Evolutionary conservation across 2,329 filamentous ascomycete species (phyloP).

Genomic region (Neobulgaria alba): DNA sequence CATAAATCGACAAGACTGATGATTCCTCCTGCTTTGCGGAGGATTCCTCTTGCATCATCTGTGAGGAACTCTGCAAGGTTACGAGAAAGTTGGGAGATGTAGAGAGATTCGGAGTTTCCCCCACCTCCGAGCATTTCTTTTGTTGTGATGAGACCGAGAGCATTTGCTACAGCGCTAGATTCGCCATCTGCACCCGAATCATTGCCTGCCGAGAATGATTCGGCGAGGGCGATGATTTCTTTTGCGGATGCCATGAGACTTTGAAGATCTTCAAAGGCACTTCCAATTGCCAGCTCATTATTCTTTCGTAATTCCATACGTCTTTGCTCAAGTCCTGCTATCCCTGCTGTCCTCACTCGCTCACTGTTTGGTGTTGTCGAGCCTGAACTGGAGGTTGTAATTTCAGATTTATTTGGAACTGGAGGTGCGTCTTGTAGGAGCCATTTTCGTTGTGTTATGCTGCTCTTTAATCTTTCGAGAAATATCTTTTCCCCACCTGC

Average conservation of each 20-base stretch:
- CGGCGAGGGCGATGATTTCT: conserved; percentile 87
- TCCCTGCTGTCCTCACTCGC: conserved; percentile 63
- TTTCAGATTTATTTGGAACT: conserved; percentile 50
- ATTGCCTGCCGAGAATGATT: conserved; percentile 63
- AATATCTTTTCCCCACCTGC: conserved; percentile 75
- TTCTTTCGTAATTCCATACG: conserved; percentile 80
- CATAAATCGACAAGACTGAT: conserved; percentile 85
- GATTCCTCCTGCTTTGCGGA: conserved; percentile 76
- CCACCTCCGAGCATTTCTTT: conserved; percentile 86
- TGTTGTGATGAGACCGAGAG: conserved; percentile 83
- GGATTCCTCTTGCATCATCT: conserved; percentile 70
- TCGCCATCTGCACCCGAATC: conserved; percentile 17
- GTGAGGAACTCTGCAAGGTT: conserved; percentile 85
- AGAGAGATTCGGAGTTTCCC: conserved; percentile 68
- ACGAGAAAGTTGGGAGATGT: conserved; percentile 77
- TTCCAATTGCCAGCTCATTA: conserved; percentile 87
- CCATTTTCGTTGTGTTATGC: conserved; percentile 92
- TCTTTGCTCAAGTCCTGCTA: conserved; percentile 83
- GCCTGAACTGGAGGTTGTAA: conserved; percentile 29
- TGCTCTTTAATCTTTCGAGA: conserved; percentile 76
- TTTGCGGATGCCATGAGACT: conserved; percentile 97
- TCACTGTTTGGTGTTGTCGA: conserved; percentile 27
- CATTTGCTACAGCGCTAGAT: conserved; percentile 62
- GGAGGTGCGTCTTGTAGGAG: conserved; percentile 83
- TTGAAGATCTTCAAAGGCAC: conserved; percentile 91